phyloP scores from a whole-genome alignment of 805 yeast species.

The Tetrapisispora pingtungensis region DNA sequence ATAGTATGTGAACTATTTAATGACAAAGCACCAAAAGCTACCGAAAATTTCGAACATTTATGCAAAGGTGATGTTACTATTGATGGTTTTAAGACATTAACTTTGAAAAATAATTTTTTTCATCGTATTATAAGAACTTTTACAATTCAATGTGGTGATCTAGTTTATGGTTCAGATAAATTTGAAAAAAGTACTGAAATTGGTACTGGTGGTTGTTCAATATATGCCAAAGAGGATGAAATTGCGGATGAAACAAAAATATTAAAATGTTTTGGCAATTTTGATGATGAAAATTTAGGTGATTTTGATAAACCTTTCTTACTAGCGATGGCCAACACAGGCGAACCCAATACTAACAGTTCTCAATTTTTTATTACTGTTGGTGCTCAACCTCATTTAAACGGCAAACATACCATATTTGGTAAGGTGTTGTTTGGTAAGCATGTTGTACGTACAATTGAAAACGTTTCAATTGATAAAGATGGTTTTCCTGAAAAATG shows the following conservation, averaged over 20 bases:
- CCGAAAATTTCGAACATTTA: slow-evolving; percentile 40
- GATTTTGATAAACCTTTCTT: slow-evolving; percentile 37
- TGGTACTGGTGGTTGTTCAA: slow-evolving; percentile 40
- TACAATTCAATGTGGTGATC: slow-evolving; percentile 62
- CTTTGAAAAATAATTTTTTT: slow-evolving; percentile 40
- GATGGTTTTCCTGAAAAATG: slow-evolving; percentile 35
- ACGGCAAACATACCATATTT: slow-evolving; percentile 67
- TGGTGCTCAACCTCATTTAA: slow-evolving; percentile 59
- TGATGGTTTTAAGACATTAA: slow-evolving; percentile 19
- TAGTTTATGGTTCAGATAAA: slow-evolving; percentile 31
- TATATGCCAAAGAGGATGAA: slow-evolving; percentile 26
- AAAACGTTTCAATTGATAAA: slow-evolving; percentile 37
- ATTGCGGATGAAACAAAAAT: slow-evolving; percentile 5
- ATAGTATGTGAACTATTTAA: slow-evolving; percentile 46
- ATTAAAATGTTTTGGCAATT: slow-evolving; percentile 30
- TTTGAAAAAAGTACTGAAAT: slow-evolving; percentile 19
- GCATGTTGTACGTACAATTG: slow-evolving; percentile 58
- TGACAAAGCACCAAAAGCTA: slow-evolving; percentile 47
- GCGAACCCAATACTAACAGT: slow-evolving; percentile 38
- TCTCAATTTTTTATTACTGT: slow-evolving; percentile 69
- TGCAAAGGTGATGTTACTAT: slow-evolving; percentile 31
- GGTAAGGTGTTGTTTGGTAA: slow-evolving; percentile 63
- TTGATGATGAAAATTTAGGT: slow-evolving; percentile 49
- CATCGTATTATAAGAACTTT: slow-evolving; percentile 60
- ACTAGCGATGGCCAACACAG: slow-evolving; percentile 57